Conservation (phyloP, 225 moss, liverwort and hornwort genomes). For the Sphagnum contortum region DNA sequence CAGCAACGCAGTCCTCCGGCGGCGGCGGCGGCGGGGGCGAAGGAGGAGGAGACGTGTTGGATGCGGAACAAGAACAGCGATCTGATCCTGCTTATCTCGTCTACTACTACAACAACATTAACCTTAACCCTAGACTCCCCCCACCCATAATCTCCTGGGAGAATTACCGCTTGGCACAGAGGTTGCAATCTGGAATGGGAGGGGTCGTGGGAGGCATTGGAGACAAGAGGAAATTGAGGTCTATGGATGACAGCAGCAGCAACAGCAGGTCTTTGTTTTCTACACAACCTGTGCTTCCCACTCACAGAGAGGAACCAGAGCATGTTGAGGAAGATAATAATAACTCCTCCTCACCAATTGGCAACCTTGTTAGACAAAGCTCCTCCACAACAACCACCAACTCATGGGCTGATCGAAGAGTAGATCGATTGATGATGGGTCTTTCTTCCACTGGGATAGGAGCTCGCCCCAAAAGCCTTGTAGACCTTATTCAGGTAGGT, state of each 20-base stretch:
- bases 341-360: constrained; percentile 12
- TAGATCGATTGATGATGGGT: constrained; percentile 19
- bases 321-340: constrained; percentile 42
- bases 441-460: constrained; percentile 30
- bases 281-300: constrained; percentile 40
- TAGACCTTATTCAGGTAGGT: constrained; percentile 51
- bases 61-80: constrained; percentile 73
- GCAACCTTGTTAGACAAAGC: constrained; percentile 26
- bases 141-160: constrained; percentile 84
- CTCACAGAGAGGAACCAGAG: constrained; percentile 50
- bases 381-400: constrained; percentile 2
- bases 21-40: no score
- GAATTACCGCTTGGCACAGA: constrained; percentile 83
- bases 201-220: constrained; percentile 29
- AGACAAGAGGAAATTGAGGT: constrained; percentile 44
- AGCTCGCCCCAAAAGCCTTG: constrained; percentile 45
- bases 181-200: constrained; percentile 23
- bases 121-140: constrained; percentile 84
- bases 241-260: constrained; percentile 42
- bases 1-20: constrained; percentile 5
- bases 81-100: constrained; percentile 86
- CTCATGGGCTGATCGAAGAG: constrained; percentile 29
- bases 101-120: constrained; percentile 83
- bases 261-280: constrained; percentile 56
- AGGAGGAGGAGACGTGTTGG: constrained; percentile 49